Evolutionary conservation across 495 filamentous ascomycete genomes (phyloP), one percentile per base, ranked within the genome.

Genomic region (Aspergillus conjunctus): DNA sequence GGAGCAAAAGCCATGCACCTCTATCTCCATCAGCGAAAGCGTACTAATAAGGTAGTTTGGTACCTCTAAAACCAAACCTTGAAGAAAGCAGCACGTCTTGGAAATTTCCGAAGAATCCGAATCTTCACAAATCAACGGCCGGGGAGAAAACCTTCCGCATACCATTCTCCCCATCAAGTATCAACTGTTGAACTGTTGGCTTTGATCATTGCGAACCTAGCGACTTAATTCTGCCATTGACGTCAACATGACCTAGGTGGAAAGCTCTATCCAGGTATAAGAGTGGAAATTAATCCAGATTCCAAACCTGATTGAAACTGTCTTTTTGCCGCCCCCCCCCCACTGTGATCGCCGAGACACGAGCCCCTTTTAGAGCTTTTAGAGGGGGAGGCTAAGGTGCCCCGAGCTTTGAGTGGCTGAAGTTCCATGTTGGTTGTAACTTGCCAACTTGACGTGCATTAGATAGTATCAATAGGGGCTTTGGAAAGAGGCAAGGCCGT

Each of bases 201-300:
- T 26, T 26, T 41, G 17, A 43, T 14, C 14, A 43, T 43, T 43
- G 17, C 14, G 12, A 43, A 10, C 12, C 4, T 43, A 43, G 2
- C 39, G 39, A 43, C 39, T 41, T 41, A 48, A 48, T 20, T 10
- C 44, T 18, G 20, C 44, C 20, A 21, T 48, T 48, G 44, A 48
- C 44, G 44, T 48, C 44, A 48, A 48, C 18, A 48, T 48, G 44
- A 11, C 20, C 18, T 48, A 18, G 18, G 20, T 21, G 6, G n/a
- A 48, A 17, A 48, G 6, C 14, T 15, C 17, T 43, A 5, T 43
- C n/a, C n/a, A n/a, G 12, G 12, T 43, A 43, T 43, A 43, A 6
- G 39, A 26, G 26, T 5, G 26, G 26, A 26, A 26, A 26, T 26
- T 26, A 5, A 26, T 26, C 26, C 26, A 26, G 26, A 26, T 26